Base-by-base conservation (phyloP, 495 filamentous ascomycete genomes). In the Sordaria brevicollis region DNA sequence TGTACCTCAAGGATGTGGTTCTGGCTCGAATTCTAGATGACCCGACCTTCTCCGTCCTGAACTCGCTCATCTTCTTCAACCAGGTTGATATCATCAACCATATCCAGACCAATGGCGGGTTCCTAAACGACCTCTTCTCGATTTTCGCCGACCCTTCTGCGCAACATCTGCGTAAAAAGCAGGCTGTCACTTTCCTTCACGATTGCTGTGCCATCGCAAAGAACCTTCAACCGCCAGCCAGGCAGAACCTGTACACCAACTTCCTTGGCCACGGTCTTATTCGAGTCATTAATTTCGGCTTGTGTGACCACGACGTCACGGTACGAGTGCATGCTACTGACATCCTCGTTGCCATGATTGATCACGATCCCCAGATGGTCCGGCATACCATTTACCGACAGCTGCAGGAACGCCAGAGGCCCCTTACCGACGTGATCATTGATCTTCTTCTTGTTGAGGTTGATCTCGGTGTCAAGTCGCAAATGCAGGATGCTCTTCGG, bases 1-100 rank as follows among this genome's bases (percentile, higher is more conserved):
- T 96, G 76, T 99, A 99, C 77, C 83, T 99, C n/a, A 99, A 98
- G 79, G 95, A 99, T 74, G 95, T 99, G 67, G 95, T 99, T 5
- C 86, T 99, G 49, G 95, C 95, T 31, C 89, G 95, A 65, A 98
- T 98, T 70, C 85, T 99, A 43, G 95, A 99, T 79, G 95, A 99
- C 76, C 95, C 94, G 69, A 99, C 95, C 35, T 99, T 98, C 75
- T 95, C 92, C 17, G 94, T 98, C 35, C 89, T 99, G 68, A 99
- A 98, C 83, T 97, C 93, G 57, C 86, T 98, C 76, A 99, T 99
- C 69, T 99, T 97, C 83, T 99, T 94, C 85, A 93, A 97, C 79
- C 95, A 99, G 82, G 94, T 98, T 72, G 95, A 99, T 75, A 97
- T 99, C 76, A 90, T 98, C 65, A 90, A 92, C 74, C 92, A 97